Percentiles rank a stretch among this genome's conserved stretches.
Conservation (phyloP, 2,329 filamentous ascomycete genomes). For the Curvularia eragrostidis region DNA sequence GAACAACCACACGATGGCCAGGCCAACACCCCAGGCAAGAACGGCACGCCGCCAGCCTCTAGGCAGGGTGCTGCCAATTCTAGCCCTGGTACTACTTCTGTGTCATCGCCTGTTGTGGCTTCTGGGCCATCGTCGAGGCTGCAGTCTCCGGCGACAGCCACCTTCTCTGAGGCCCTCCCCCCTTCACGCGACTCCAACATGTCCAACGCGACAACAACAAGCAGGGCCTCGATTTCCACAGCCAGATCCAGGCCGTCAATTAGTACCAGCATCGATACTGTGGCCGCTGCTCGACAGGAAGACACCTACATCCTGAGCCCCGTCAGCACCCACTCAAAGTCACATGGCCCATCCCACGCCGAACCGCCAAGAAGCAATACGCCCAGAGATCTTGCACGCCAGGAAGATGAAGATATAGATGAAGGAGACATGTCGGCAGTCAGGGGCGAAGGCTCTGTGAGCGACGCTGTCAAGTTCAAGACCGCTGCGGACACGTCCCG, state of each 20-base stretch:
- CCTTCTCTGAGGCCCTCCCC: conserved; percentile 45
- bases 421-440: conserved; percentile 42
- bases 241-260: conserved; percentile 42
- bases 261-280: conserved; percentile 30
- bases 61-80: conserved; percentile 20
- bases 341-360: conserved; percentile 26
- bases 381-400: conserved; percentile 30
- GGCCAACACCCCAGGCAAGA: conserved; percentile 35
- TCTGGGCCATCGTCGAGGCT: conserved; percentile 47
- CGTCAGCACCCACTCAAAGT: conserved; percentile 32
- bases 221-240: conserved; percentile 39
- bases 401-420: conserved; percentile 44
- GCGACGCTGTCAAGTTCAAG: conserved; percentile 32
- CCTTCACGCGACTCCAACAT: conserved; percentile 46
- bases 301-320: conserved; percentile 37
- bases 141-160: conserved; percentile 48
- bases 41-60: conserved; percentile 19
- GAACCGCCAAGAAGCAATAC: conserved; percentile 29
- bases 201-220: conserved; percentile 37
- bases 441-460: conserved; percentile 29
- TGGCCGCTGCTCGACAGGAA: conserved; percentile 32
- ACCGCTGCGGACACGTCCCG: conserved; percentile 30
- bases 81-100: conserved; percentile 39
- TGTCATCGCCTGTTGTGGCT: conserved; percentile 47
- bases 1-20: conserved; percentile 50